Percentiles rank a stretch among this genome's conserved stretches.
Evolutionary conservation across 2,329 filamentous ascomycete species (phyloP).

Genomic region (Penicillium sp.): DNA sequence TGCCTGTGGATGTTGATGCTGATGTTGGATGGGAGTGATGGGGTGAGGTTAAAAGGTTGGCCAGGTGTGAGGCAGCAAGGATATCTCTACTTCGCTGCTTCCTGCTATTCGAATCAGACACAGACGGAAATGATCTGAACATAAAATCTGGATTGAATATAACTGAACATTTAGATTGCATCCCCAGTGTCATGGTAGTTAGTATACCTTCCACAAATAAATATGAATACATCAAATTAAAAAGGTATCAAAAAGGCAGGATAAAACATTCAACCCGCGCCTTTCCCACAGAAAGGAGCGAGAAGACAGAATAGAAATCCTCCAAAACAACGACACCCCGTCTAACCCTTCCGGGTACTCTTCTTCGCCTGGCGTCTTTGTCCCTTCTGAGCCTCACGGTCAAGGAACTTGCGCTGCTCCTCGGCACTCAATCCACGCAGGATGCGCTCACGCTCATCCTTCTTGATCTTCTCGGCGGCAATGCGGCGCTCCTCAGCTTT

Average conservation of each 20-base stretch:
- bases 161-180: constrained; percentile 4
- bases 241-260: constrained; percentile 24
- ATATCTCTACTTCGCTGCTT: background rate
- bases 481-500: constrained; percentile 60
- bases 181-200: background rate
- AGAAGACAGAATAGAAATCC: constrained; percentile 15
- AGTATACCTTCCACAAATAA: constrained; percentile 3
- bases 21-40: background rate
- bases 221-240: constrained; percentile 24
- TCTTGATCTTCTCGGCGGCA: constrained; percentile 63
- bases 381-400: constrained; percentile 76
- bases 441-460: constrained; percentile 84
- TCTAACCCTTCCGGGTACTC: constrained; percentile 53
- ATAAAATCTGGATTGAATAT: background rate
- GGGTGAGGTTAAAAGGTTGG: background rate
- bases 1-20: background rate
- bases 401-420: constrained; percentile 80
- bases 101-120: background rate
- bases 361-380: constrained; percentile 62
- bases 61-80: background rate
- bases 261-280: constrained; percentile 19
- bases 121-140: background rate
- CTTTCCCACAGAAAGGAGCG: constrained; percentile 3
- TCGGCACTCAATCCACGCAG: constrained; percentile 74
- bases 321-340: background rate